Percentiles rank a stretch among this genome's conserved stretches.
Conservation (phyloP, 1,139 yeast genomes). For the Debaryomycetaceae sp. region DNA sequence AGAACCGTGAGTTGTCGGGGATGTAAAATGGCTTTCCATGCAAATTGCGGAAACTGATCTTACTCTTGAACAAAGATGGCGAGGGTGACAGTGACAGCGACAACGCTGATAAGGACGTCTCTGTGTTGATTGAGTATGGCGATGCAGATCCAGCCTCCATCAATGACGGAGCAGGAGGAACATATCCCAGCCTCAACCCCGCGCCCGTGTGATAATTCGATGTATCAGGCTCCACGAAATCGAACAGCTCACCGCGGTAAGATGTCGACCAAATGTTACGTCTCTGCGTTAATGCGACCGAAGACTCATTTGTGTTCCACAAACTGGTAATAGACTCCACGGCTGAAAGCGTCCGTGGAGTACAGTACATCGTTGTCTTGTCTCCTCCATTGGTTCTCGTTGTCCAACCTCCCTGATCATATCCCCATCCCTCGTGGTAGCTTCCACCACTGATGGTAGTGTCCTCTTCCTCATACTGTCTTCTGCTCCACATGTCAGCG, state of each 20-base stretch:
- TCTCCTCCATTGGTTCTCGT: not conserved
- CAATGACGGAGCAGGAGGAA: not conserved
- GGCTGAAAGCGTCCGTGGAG: conserved; percentile 19
- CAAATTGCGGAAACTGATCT: conserved; percentile 16
- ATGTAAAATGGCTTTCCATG: conserved; percentile 18
- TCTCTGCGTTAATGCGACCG: conserved; percentile 9
- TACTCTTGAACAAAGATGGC: not conserved
- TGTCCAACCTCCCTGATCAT: not conserved
- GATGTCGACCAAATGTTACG: conserved; percentile 24
- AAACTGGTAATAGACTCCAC: conserved; percentile 14
- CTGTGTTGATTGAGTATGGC: not conserved
- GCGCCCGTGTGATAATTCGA: not conserved
- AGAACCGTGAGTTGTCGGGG: conserved; percentile 35
- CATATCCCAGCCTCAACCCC: not conserved
- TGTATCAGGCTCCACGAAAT: not conserved
- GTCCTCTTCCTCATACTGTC: not conserved
- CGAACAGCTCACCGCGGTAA: conserved; percentile 6
- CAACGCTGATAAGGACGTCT: not conserved
- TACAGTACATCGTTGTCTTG: conserved; percentile 6
- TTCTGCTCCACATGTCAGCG: not conserved
- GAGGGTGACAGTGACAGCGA: not conserved
- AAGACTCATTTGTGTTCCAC: not conserved
- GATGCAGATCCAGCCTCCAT: not conserved
- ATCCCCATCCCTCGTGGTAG: not conserved
- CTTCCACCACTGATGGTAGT: not conserved